Percentiles rank a stretch among this genome's conserved stretches.
These are phyloP conservation scores for Penicillium griseofulvum DNA, from an alignment of 2,329 filamentous ascomycete species.

Conservation along the genomic window DNA sequence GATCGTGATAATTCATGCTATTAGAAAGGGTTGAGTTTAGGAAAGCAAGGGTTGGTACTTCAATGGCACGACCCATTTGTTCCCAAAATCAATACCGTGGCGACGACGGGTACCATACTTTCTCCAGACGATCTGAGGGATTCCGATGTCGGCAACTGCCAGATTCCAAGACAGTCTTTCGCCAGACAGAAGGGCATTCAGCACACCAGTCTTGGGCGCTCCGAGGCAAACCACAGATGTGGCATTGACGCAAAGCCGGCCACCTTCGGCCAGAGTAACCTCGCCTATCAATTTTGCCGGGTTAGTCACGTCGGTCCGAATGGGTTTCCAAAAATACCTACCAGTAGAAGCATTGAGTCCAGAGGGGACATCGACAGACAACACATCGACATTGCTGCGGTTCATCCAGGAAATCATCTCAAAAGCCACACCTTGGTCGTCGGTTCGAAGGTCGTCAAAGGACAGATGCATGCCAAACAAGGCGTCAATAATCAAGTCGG, in stretches of 20 bases:
- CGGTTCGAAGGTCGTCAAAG: slow-evolving; percentile 81
- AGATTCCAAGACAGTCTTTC: slow-evolving; percentile 66
- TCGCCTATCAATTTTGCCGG: slow-evolving; percentile 43
- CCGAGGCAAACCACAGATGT: slow-evolving; percentile 82
- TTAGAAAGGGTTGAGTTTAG: slow-evolving; percentile 15
- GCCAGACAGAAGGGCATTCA: slow-evolving; percentile 69
- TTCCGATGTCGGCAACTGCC: slow-evolving; percentile 81
- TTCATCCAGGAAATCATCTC: slow-evolving; percentile 94
- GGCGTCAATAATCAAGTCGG: slow-evolving; percentile 84
- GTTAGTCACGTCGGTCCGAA: slow-evolving; percentile 10
- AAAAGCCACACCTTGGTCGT: slow-evolving; percentile 79
- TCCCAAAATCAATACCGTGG: slow-evolving; percentile 83
- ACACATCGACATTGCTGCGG: slow-evolving; percentile 73
- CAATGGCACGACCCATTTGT: slow-evolving; percentile 78
- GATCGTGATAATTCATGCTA: slow-evolving; percentile 9
- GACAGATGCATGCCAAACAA: slow-evolving; percentile 81
- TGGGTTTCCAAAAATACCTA: slow-evolving; percentile 44
- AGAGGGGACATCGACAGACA: slow-evolving; percentile 88
- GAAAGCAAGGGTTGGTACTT: slow-evolving; percentile 38
- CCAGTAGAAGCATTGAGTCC: slow-evolving; percentile 80
- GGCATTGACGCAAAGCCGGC: slow-evolving; percentile 74
- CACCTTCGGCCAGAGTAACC: slow-evolving; percentile 64
- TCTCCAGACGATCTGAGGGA: slow-evolving; percentile 78
- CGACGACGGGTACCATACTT: slow-evolving; percentile 78
- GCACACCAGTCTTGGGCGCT: slow-evolving; percentile 78